Evolutionary conservation across 2,329 filamentous ascomycete genomes (phyloP).

Genomic region (Nakataea oryzae): DNA sequence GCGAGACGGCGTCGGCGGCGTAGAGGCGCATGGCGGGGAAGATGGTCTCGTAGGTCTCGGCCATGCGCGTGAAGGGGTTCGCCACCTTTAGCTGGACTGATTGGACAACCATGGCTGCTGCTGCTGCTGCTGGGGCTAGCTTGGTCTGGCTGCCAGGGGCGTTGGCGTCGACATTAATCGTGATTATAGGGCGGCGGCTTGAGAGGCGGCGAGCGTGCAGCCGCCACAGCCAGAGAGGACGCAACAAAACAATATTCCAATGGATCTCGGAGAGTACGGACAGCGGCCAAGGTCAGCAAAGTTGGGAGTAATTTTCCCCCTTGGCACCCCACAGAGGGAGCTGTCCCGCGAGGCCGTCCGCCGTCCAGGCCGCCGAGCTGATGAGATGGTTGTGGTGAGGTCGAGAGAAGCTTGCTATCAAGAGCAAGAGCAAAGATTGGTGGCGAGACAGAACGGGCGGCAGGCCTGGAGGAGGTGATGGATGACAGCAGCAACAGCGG

Average conservation of each 20-base stretch:
- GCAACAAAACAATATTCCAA: too few species aligned
- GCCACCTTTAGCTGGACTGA: neutral
- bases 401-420: neutral
- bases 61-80: neutral
- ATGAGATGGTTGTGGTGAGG: neutral
- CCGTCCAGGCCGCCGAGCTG: neutral
- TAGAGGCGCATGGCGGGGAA: conserved; percentile 3
- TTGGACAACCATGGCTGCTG: neutral
- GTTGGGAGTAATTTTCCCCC: neutral
- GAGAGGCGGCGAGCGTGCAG: neutral
- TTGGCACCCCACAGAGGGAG: neutral
- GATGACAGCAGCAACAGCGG: too few species aligned
- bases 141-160: too few species aligned
- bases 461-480: neutral
- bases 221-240: neutral
- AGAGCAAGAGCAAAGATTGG: neutral
- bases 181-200: neutral
- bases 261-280: neutral
- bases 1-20: neutral
- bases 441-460: neutral
- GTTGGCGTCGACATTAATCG: neutral
- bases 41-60: conserved; percentile 3
- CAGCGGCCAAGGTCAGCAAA: neutral
- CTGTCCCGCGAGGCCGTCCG: neutral
- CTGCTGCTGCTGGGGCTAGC: too few species aligned